Conservation (phyloP, 768 basidiomycete species). For the Boletus rubroflammeus region DNA sequence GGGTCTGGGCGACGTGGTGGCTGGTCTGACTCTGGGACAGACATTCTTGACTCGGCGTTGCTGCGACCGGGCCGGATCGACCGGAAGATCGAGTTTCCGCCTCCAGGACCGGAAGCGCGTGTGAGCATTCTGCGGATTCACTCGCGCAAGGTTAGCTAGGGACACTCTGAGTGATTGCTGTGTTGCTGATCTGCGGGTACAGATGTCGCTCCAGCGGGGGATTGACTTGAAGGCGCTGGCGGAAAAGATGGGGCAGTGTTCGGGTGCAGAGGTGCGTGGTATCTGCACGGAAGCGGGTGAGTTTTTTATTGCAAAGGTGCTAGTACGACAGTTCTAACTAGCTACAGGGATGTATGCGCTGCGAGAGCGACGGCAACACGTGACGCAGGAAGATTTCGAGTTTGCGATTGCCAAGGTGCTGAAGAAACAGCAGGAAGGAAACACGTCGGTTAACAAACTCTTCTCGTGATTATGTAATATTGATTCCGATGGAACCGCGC, state of each 20-base stretch:
- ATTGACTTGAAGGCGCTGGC: slow-evolving; percentile 96
- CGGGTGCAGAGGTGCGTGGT: slow-evolving; percentile 95
- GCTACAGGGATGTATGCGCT: slow-evolving; percentile 89
- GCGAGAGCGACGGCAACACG: slow-evolving; percentile 91
- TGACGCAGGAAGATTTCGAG: slow-evolving; percentile 98
- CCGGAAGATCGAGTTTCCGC: slow-evolving; percentile 97
- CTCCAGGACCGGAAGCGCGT: slow-evolving; percentile 94
- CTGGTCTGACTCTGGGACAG: slow-evolving; percentile 36
- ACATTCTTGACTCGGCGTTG: slow-evolving; percentile 92
- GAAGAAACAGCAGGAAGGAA: slow-evolving; percentile 96
- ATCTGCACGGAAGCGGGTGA: slow-evolving; percentile 95
- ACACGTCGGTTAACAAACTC: slow-evolving; percentile 91
- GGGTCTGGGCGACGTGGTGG: not conserved
- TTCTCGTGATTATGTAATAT: too few species aligned
- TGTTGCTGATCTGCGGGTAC: not conserved
- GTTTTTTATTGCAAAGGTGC: too few species aligned
- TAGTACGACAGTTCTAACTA: not conserved
- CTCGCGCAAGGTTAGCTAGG: slow-evolving; percentile 84
- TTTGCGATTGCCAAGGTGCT: slow-evolving; percentile 96
- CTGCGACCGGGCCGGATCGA: slow-evolving; percentile 95
- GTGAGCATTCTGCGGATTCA: slow-evolving; percentile 97
- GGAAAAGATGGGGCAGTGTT: slow-evolving; percentile 99
- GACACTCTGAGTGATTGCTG: not conserved
- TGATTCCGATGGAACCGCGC: too few species aligned
- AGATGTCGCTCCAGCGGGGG: slow-evolving; percentile 98